These are phyloP conservation scores for Hypoxylon sp. DNA, from an alignment of 2,329 filamentous ascomycete genomes.

Conservation along the genomic window DNA sequence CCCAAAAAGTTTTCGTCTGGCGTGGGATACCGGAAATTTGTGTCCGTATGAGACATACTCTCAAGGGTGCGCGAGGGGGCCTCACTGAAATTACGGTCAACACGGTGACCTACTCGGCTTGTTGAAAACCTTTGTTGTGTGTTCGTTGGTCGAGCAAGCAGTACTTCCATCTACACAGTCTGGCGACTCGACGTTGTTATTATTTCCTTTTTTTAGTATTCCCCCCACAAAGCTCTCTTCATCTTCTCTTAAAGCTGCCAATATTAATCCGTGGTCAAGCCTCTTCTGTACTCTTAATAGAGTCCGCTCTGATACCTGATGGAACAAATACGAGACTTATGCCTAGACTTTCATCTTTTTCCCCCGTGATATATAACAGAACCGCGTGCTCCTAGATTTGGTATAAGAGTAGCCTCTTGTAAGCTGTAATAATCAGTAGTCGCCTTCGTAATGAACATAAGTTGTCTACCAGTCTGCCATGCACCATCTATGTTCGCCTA, in stretches of 20 bases:
- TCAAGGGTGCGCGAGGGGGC: conserved; percentile 34
- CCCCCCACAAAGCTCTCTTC: conserved; percentile 48
- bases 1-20: conserved; percentile 26
- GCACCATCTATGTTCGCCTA: background rate
- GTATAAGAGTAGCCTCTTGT: conserved; percentile 7
- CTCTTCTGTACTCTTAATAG: conserved; percentile 41
- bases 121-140: conserved; percentile 47
- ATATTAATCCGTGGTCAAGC: conserved; percentile 51
- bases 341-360: conserved; percentile 13
- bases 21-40: conserved; percentile 38
- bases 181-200: conserved; percentile 51
- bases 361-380: conserved; percentile 14
- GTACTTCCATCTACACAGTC: conserved; percentile 45
- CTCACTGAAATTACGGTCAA: conserved; percentile 39
- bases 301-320: conserved; percentile 54
- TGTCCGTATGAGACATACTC: conserved; percentile 34
- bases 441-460: background rate
- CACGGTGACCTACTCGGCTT: conserved; percentile 35
- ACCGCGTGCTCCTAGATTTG: conserved; percentile 3
- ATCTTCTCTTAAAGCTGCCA: conserved; percentile 45
- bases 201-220: conserved; percentile 58
- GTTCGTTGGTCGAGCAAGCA: conserved; percentile 50
- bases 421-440: background rate
- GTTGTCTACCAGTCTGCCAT: background rate
- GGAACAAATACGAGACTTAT: conserved; percentile 47